Evolutionary conservation across 164 flowering plant species (phyloP), one percentile per base, ranked within the genome.

Genomic region (Sedum album): DNA sequence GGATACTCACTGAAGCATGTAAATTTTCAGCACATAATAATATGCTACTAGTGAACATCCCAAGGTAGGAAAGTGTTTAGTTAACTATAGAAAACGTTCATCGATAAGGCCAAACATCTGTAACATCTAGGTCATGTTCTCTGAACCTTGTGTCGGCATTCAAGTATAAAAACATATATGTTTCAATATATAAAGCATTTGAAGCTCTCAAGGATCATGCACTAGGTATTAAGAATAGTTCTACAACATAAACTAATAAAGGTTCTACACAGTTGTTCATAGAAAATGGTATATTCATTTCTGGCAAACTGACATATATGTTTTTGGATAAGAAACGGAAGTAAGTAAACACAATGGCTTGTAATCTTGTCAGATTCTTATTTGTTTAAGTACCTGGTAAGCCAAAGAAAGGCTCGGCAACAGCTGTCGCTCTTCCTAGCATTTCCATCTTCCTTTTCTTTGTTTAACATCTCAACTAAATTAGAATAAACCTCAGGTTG

Each of bases 321-420:
- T 25, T 51, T 9, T 51, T 51, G 25, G 57, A 51, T 51, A 51
- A 51, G 57, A 26, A 5, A n/a, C 21, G 21, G 17, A 25, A 51
- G 0, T 10, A 4, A 51, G 25, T 21, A 6, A 23, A n/a, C 26
- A 35, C 38, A 35, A 3, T 3, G 38, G 21, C n/a, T 2, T 4
- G 5, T 18, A 15, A 5, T 10, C 11, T 2, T 28, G 28, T 25
- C 14, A 10, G 25, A 26, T 20, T 5, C 18, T 51, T 31, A 33
- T 0, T 28, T 68, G n/a, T 66, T 15, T 57, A n/a, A 41, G 6
- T 75, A 91, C 97, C 97, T 88, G 64, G 93, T 84, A 17, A 91
- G 96, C 97, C 97, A 89, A 60, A 91, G 77, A 70, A 89, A 69
- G 70, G 97, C 85, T 75, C 75, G 82, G 30, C 86, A 76, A 42